phyloP scores from a whole-genome alignment of 805 yeast species.

The Candida pseudofarinosa region DNA sequence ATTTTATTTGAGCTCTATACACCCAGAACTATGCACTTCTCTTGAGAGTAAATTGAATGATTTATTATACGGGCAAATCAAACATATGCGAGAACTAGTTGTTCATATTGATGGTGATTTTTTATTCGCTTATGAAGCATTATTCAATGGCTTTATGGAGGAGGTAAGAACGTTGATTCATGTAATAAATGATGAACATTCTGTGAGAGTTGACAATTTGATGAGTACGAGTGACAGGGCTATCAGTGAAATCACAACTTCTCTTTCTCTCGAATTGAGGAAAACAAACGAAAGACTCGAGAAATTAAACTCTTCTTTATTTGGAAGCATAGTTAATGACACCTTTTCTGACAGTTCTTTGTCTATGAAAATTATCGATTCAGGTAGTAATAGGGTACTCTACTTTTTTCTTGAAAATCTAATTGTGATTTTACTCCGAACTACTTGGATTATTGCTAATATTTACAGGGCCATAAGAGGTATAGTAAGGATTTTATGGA shows the following conservation, averaged over 20 bases:
- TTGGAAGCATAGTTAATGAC: conserved; percentile 18
- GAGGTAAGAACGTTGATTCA: conserved; percentile 34
- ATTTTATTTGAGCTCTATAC: conserved; percentile 5
- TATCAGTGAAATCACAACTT: conserved; percentile 70
- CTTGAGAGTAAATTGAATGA: conserved; percentile 12
- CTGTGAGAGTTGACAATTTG: conserved; percentile 55
- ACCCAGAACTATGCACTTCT: conserved; percentile 16
- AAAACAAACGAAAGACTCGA: conserved; percentile 48
- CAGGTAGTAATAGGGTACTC: conserved; percentile 30
- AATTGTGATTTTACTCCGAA: conserved; percentile 49
- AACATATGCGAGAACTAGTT: conserved; percentile 12
- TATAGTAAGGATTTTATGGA: conserved; percentile 19
- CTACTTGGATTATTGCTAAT: conserved; percentile 56
- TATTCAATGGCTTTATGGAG: conserved; percentile 28
- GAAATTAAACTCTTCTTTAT: conserved; percentile 33
- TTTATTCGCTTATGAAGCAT: conserved; percentile 30
- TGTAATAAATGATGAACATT: conserved; percentile 39
- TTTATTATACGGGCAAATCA: conserved; percentile 15
- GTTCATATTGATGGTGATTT: conserved; percentile 28
- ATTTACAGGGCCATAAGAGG: conserved; percentile 34
- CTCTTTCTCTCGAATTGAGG: conserved; percentile 58
- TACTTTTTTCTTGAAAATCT: conserved; percentile 48
- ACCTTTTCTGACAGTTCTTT: conserved; percentile 10
- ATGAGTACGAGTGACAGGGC: conserved; percentile 63
- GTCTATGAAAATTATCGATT: conserved; percentile 22